Evolutionary conservation across 2,329 filamentous ascomycete genomes (phyloP).

Genomic region (Aspergillus quadrilineatus): DNA sequence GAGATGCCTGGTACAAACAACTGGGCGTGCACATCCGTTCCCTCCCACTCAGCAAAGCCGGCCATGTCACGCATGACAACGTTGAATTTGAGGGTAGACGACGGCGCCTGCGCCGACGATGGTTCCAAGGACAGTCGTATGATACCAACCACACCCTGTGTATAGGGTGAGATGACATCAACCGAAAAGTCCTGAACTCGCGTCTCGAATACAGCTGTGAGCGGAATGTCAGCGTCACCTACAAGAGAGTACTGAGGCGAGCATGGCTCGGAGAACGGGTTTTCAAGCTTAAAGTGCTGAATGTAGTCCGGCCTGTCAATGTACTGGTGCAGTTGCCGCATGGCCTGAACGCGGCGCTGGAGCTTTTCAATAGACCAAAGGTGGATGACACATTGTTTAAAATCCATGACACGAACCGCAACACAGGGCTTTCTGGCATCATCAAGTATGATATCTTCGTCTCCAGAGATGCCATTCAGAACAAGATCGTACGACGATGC

Average conservation of each 20-base stretch:
- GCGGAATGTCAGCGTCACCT: constrained; percentile 87
- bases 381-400: constrained; percentile 78
- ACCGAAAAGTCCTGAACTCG: constrained; percentile 91
- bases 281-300: constrained; percentile 86
- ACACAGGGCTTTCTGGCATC: constrained; percentile 84
- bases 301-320: constrained; percentile 92
- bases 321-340: constrained; percentile 97
- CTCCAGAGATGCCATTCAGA: constrained; percentile 80
- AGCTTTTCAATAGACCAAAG: constrained; percentile 95
- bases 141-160: constrained; percentile 84
- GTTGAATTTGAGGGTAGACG: constrained; percentile 94
- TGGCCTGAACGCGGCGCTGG: constrained; percentile 78
- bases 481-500: constrained; percentile 97
- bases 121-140: constrained; percentile 89
- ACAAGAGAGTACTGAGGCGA: constrained; percentile 91
- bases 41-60: constrained; percentile 92
- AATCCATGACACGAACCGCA: constrained; percentile 86
- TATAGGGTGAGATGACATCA: constrained; percentile 90
- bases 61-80: constrained; percentile 96
- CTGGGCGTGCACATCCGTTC: constrained; percentile 92
- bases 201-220: constrained; percentile 90
- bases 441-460: constrained; percentile 81
- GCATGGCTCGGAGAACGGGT: constrained; percentile 87
- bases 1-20: constrained; percentile 92
- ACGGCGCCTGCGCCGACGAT: constrained; percentile 86